Percentiles rank a stretch among this genome's conserved stretches.
These are phyloP conservation scores for Basipetospora chlamydospora DNA, from an alignment of 2,329 filamentous ascomycete genomes.

Conservation along the genomic window DNA sequence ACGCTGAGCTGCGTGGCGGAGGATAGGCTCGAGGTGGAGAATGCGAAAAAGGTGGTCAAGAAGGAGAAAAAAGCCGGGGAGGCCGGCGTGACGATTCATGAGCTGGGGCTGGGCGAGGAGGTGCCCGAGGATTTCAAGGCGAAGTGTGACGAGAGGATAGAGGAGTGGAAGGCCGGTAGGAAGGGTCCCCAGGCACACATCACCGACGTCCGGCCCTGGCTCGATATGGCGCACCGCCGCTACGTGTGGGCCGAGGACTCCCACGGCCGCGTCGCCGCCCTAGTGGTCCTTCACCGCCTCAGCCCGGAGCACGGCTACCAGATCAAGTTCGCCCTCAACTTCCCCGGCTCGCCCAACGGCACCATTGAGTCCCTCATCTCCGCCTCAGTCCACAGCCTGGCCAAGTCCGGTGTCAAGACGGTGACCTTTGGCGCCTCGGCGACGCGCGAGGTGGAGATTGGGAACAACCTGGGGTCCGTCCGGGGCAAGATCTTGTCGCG, in stretches of 20 bases:
- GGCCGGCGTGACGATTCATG: slow-evolving; percentile 68
- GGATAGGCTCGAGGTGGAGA: slow-evolving; percentile 70
- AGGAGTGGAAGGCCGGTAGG: slow-evolving; percentile 65
- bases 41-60: slow-evolving; percentile 50
- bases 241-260: slow-evolving; percentile 72
- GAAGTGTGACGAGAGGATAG: slow-evolving; percentile 57
- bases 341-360: slow-evolving; percentile 72
- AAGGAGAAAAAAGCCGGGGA: slow-evolving; percentile 71
- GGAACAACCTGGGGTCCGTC: slow-evolving; percentile 67
- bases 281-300: slow-evolving; percentile 74
- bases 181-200: slow-evolving; percentile 80
- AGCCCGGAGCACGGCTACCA: slow-evolving; percentile 76
- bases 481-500: slow-evolving; percentile 69
- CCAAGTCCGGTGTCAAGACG: slow-evolving; percentile 22
- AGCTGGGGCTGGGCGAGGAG: slow-evolving; percentile 49
- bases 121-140: slow-evolving; percentile 44
- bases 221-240: slow-evolving; percentile 67
- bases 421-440: slow-evolving; percentile 86
- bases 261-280: slow-evolving; percentile 54
- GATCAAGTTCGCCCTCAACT: slow-evolving; percentile 92
- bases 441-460: slow-evolving; percentile 56
- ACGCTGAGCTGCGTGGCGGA: slow-evolving; percentile 80
- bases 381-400: slow-evolving; percentile 19
- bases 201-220: slow-evolving; percentile 80
- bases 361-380: slow-evolving; percentile 75